phyloP scores from a whole-genome alignment of 164 flowering plant species.

The Annona cherimola region DNA sequence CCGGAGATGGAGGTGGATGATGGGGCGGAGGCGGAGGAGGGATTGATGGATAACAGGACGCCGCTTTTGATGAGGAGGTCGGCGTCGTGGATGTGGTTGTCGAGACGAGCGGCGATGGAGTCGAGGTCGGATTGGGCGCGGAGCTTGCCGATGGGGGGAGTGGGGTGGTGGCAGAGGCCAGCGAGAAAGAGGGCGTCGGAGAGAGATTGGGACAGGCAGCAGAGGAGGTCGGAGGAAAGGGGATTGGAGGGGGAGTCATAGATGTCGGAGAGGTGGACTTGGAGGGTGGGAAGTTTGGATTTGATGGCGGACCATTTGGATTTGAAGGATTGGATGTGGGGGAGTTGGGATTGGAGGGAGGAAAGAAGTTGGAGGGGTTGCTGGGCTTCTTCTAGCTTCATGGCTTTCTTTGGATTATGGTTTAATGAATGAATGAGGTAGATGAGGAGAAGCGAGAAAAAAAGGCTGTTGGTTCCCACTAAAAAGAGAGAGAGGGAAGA shows the following conservation, averaged over 20 bases:
- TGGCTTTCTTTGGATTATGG: slow-evolving; percentile 2
- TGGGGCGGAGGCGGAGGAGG: slow-evolving; percentile 2
- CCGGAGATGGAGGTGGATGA: slow-evolving; percentile 14
- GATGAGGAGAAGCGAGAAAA: no score
- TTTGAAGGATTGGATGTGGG: slow-evolving; percentile 31
- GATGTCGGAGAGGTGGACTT: slow-evolving; percentile 43
- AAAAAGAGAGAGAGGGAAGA: no score
- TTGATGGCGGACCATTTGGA: slow-evolving; percentile 45
- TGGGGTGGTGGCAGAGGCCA: slow-evolving; percentile 22
- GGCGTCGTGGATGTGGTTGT: slow-evolving; percentile 34
- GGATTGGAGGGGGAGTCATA: slow-evolving; percentile 29
- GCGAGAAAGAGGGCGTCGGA: slow-evolving; percentile 32
- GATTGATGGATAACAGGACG: slow-evolving; percentile 33
- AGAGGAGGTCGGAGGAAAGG: slow-evolving; percentile 41
- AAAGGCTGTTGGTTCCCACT: no score
- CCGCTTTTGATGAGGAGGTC: slow-evolving; percentile 56
- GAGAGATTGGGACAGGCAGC: slow-evolving; percentile 33
- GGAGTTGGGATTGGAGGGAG: slow-evolving; percentile 17
- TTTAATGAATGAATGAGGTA: no score
- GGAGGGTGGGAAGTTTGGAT: slow-evolving; percentile 42
- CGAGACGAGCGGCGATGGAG: slow-evolving; percentile 37
- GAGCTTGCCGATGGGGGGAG: slow-evolving; percentile 45
- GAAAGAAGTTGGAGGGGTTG: slow-evolving; percentile 12
- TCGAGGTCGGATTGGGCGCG: slow-evolving; percentile 61
- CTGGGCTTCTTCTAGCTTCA: slow-evolving; percentile 20